Percentiles rank a stretch among this genome's conserved stretches.
These are phyloP conservation scores for Plasmopara viticola DNA, from an alignment of 352 stramenopile species.

Conservation along the genomic window DNA sequence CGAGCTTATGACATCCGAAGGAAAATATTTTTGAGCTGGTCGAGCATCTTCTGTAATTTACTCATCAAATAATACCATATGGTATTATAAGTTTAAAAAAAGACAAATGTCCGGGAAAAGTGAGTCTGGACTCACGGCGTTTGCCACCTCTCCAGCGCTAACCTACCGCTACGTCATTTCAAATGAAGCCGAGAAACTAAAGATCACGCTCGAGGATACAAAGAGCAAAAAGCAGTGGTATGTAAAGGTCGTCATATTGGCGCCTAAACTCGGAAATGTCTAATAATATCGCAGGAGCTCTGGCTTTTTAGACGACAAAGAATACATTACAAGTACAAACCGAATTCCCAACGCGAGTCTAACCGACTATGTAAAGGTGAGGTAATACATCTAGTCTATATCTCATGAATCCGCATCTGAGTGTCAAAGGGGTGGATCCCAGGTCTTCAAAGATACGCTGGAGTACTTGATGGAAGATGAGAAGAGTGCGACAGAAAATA, in stretches of 20 bases:
- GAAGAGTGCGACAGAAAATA: not conserved
- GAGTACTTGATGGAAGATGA: slow-evolving; percentile 7
- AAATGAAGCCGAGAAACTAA: slow-evolving; percentile 3
- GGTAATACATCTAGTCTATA: too few species aligned
- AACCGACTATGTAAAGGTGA: slow-evolving; percentile 6
- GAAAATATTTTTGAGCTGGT: too few species aligned
- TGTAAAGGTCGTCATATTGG: too few species aligned
- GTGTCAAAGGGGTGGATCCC: too few species aligned
- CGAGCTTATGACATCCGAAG: too few species aligned
- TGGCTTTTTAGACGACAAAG: slow-evolving; percentile 6
- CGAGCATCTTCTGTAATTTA: too few species aligned
- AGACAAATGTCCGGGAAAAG: not conserved
- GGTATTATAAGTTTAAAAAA: not conserved
- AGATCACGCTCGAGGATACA: slow-evolving; percentile 5
- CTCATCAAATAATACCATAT: too few species aligned
- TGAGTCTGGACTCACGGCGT: slow-evolving; percentile 3
- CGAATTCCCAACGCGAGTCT: slow-evolving; percentile 1
- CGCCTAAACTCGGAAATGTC: too few species aligned
- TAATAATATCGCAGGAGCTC: not conserved
- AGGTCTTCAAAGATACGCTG: slow-evolving; percentile 9
- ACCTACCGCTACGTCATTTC: slow-evolving; percentile 7
- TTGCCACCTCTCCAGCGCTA: slow-evolving; percentile 1
- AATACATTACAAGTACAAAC: slow-evolving; percentile 8
- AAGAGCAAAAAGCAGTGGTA: slow-evolving; percentile 6
- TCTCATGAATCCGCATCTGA: too few species aligned